A percentile compares a stretch with the other conserved stretches of the same genome.
These are phyloP conservation scores for Phoma sp. DNA, from an alignment of 2,329 filamentous ascomycete genomes.

Conservation along the genomic window DNA sequence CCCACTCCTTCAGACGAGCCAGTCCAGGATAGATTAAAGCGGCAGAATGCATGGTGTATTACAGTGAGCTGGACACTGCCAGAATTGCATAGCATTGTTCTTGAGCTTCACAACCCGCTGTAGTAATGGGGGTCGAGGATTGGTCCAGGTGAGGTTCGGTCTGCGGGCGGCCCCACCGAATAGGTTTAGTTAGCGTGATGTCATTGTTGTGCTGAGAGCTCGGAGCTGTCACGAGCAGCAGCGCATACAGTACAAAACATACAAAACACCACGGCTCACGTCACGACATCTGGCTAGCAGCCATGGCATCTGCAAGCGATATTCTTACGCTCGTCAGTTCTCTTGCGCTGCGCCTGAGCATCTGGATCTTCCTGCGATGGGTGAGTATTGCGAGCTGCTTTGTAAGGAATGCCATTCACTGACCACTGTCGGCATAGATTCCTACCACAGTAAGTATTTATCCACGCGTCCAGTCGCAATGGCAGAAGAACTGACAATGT, in stretches of 20 bases:
- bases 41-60: no score
- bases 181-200: background rate
- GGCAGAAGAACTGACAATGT: background rate
- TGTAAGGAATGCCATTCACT: constrained; percentile 1
- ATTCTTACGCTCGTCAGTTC: constrained; percentile 53
- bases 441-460: constrained; percentile 38
- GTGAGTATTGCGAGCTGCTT: constrained; percentile 48
- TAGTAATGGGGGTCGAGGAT: background rate
- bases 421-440: constrained; percentile 28
- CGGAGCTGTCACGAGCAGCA: constrained; percentile 1
- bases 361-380: constrained; percentile 69
- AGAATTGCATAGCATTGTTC: no score
- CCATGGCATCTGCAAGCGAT: constrained; percentile 46
- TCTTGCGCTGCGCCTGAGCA: constrained; percentile 56
- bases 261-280: constrained; percentile 15
- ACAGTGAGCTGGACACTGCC: no score
- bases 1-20: no score
- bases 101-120: background rate
- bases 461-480: background rate
- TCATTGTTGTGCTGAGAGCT: constrained; percentile 6
- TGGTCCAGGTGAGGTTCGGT: background rate
- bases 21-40: no score
- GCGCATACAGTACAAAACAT: background rate
- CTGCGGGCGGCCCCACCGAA: background rate
- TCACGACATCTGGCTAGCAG: constrained; percentile 17